Base-by-base conservation (phyloP, 495 filamentous ascomycete genomes). In the Podospora bellae-mahoneyi region DNA sequence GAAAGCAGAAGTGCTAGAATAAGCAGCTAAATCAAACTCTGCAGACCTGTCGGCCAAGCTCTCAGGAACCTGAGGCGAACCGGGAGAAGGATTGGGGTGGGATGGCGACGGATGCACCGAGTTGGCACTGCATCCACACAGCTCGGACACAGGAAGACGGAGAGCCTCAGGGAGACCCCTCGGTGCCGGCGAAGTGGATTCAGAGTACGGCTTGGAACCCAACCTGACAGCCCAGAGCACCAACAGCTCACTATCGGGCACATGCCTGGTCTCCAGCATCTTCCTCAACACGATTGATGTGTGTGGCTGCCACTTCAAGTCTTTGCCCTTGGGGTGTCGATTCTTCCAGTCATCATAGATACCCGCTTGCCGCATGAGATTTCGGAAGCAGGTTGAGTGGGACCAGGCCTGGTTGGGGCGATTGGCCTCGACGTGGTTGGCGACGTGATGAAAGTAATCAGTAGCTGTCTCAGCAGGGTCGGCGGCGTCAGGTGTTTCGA, bases 361-460 rank as follows among this genome's bases (percentile, higher is more conserved):
- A 5, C 32, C 63, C 1, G 39, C 10, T 39, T 76, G 74, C 10
- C 69, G 69, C 64, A 74, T 68, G 28, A 76, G 65, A 60, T 76
- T 76, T 19, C 73, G 66, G 58, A 76, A 69, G 18, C 71, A 66
- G 5, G 65, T 64, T 57, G 72, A 67, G 44, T 72, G 70, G 10
- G 68, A 71, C 74, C 74, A 76, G 54, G 70, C 44, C 19, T 65
- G 70, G 54, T 69, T 62, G 5, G 65, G 68, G 19, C 64, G 23
- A 34, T 69, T 68, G 19, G 70, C 69, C 54, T 75, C 66, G 16
- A 70, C 69, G 54, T 76, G 74, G 58, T 72, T 72, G 63, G 61
- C 60, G 18, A 76, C 69, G 56, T 76, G 74, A 54, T 68, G 65
- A 60, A 76, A 70, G 66, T 76, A 76, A 27, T 72, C 66, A n/a